phyloP scores from a whole-genome alignment of 2,329 filamentous ascomycete genomes.

The Teratosphaeria gauchensis region DNA sequence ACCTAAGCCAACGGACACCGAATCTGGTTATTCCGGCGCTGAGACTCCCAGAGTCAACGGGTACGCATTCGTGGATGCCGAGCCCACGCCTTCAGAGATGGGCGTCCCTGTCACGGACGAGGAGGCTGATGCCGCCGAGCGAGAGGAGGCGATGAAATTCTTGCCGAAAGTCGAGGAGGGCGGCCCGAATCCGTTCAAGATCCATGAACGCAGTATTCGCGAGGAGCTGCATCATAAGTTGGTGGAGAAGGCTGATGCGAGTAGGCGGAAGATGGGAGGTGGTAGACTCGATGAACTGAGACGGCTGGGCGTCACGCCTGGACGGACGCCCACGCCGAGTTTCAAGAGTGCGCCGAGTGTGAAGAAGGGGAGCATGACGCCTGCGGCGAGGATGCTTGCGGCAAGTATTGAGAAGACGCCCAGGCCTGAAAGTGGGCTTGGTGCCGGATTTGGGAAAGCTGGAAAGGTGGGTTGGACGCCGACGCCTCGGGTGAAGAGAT shows the following conservation, averaged over 20 bases:
- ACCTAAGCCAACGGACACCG: conserved; percentile 52
- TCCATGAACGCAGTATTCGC: conserved; percentile 63
- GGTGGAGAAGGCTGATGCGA: conserved; percentile 70
- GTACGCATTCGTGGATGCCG: conserved; percentile 88
- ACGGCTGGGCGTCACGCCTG: conserved; percentile 30
- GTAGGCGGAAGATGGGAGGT: conserved; percentile 54
- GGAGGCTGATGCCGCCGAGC: conserved; percentile 24
- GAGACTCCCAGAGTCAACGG: conserved; percentile 89
- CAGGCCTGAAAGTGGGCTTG: conserved; percentile 8
- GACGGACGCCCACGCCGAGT: conserved; percentile 55
- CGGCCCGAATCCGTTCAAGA: conserved; percentile 68
- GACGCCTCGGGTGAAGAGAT: conserved; percentile 2
- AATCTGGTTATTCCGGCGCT: conserved; percentile 50
- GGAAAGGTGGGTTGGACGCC: not conserved
- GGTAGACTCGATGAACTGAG: conserved; percentile 23
- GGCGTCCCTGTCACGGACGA: conserved; percentile 34
- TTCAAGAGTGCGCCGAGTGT: conserved; percentile 50
- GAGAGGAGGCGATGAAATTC: conserved; percentile 29
- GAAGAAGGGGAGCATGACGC: conserved; percentile 48
- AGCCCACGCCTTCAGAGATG: conserved; percentile 48
- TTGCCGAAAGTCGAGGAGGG: conserved; percentile 39
- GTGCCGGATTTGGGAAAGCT: conserved; percentile 7
- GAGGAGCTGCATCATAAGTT: conserved; percentile 78
- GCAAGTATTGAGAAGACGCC: conserved; percentile 46
- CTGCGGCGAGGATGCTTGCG: conserved; percentile 62